A percentile compares a stretch with the other conserved stretches of the same genome.
Evolutionary conservation across 2,329 filamentous ascomycete species (phyloP).

Genomic region (Verticillium zaregamsianum): DNA sequence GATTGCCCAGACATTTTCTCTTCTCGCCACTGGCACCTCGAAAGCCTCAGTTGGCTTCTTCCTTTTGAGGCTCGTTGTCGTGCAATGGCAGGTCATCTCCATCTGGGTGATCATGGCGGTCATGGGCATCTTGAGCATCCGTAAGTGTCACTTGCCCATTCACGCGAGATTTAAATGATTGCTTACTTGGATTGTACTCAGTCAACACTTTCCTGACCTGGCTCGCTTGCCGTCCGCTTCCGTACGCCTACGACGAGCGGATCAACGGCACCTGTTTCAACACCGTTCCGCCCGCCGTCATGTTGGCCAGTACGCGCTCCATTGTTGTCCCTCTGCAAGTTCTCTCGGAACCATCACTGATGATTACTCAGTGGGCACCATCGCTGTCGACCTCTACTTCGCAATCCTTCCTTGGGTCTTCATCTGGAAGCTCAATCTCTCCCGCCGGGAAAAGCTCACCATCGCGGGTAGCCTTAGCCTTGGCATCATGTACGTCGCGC

Average conservation of each 20-base stretch:
- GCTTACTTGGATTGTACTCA: neutral
- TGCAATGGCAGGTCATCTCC: constrained; percentile 26
- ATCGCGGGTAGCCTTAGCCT: constrained; percentile 30
- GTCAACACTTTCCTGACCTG: constrained; percentile 9
- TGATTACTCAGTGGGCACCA: constrained; percentile 1
- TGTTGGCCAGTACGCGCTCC: constrained; percentile 7
- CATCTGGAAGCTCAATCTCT: constrained; percentile 33
- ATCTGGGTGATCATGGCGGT: constrained; percentile 27
- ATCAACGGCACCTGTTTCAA: constrained; percentile 12
- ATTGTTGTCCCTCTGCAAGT: constrained; percentile 2
- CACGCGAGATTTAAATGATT: neutral
- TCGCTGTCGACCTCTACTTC: constrained; percentile 31
- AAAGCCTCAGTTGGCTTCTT: constrained; percentile 35
- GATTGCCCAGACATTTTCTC: constrained; percentile 30
- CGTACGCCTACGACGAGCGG: constrained; percentile 11
- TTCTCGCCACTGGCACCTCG: constrained; percentile 33
- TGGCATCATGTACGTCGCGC: constrained; percentile 26
- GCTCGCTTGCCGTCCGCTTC: constrained; percentile 14
- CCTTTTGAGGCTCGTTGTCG: constrained; percentile 30
- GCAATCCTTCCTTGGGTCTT: constrained; percentile 38
- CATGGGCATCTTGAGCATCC: neutral
- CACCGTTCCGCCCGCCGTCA: constrained; percentile 13
- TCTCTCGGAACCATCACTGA: neutral
- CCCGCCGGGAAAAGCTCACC: constrained; percentile 28
- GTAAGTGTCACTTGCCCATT: neutral